Conservation (phyloP, 805 yeast genomes). For the Sugiyamaella floridensis region DNA sequence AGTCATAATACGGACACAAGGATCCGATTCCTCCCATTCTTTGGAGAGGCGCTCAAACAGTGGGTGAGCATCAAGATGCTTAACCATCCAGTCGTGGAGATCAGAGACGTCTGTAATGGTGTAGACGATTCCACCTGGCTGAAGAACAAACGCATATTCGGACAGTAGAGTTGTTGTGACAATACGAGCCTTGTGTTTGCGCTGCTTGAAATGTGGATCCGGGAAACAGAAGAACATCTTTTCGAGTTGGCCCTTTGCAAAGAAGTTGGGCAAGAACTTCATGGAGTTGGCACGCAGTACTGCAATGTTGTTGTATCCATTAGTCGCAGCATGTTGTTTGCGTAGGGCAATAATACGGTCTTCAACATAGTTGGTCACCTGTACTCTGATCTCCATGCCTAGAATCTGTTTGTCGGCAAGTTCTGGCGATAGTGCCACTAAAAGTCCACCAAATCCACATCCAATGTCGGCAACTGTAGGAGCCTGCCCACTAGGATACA, state of each 20-base stretch:
- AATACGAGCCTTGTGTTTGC: slow-evolving; percentile 96
- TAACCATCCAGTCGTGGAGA: slow-evolving; percentile 92
- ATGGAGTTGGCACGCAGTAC: slow-evolving; percentile 93
- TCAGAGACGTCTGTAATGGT: slow-evolving; percentile 96
- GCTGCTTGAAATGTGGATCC: slow-evolving; percentile 97
- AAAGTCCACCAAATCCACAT: slow-evolving; percentile 93
- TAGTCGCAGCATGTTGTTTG: slow-evolving; percentile 37
- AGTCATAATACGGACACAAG: slow-evolving; percentile 80
- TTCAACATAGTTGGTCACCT: slow-evolving; percentile 94
- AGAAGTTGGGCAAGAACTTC: slow-evolving; percentile 95
- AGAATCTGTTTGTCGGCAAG: slow-evolving; percentile 69
- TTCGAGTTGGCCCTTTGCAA: slow-evolving; percentile 68
- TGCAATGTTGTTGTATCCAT: slow-evolving; percentile 71
- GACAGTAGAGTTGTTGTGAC: slow-evolving; percentile 80
- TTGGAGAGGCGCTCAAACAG: slow-evolving; percentile 70
- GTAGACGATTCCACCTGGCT: slow-evolving; percentile 81
- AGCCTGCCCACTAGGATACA: slow-evolving; percentile 56
- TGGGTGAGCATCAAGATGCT: slow-evolving; percentile 86
- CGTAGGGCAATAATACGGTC: slow-evolving; percentile 90
- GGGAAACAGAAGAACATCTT: slow-evolving; percentile 98
- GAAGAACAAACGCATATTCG: slow-evolving; percentile 86
- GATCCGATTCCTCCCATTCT: slow-evolving; percentile 75
- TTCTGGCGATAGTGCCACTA: slow-evolving; percentile 69
- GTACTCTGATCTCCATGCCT: slow-evolving; percentile 97
- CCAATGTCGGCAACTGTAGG: slow-evolving; percentile 90